Conservation (phyloP, 306 rosid genomes). For the Cicer arietinum region DNA sequence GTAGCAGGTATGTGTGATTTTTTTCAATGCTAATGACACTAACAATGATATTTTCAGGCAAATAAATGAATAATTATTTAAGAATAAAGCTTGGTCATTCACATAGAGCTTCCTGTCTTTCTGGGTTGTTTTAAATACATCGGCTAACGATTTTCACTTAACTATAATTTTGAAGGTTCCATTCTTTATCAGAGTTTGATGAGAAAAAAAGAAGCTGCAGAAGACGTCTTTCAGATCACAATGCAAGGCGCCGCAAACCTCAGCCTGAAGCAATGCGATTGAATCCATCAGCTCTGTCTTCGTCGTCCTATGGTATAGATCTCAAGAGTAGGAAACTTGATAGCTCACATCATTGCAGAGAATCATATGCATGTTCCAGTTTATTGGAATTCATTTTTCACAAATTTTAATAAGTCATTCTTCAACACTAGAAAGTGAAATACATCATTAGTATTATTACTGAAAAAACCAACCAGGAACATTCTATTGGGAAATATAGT, state of each 20-base stretch:
- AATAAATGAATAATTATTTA: neutral
- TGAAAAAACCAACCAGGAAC: no score
- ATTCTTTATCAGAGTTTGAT: constrained; percentile 81
- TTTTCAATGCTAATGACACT: constrained; percentile 18
- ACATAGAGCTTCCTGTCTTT: constrained; percentile 35
- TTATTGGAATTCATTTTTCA: no score
- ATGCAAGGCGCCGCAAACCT: constrained; percentile 97
- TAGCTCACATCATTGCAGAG: no score
- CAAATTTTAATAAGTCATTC: no score
- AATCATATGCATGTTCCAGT: no score
- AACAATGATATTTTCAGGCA: constrained; percentile 17
- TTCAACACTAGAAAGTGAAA: no score
- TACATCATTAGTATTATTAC: no score
- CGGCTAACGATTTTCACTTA: constrained; percentile 37
- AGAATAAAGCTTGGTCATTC: constrained; percentile 12
- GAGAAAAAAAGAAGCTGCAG: constrained; percentile 94
- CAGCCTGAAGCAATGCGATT: constrained; percentile 58
- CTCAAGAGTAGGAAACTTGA: neutral
- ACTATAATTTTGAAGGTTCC: constrained; percentile 74
- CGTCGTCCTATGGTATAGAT: constrained; percentile 62
- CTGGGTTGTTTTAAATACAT: constrained; percentile 22
- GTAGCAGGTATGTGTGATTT: constrained; percentile 73
- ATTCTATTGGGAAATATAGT: no score
- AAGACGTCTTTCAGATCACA: constrained; percentile 92
- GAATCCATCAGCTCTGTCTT: constrained; percentile 62